Conservation (phyloP, 495 filamentous ascomycete species). For the Aspergillus incahuasiensis region DNA sequence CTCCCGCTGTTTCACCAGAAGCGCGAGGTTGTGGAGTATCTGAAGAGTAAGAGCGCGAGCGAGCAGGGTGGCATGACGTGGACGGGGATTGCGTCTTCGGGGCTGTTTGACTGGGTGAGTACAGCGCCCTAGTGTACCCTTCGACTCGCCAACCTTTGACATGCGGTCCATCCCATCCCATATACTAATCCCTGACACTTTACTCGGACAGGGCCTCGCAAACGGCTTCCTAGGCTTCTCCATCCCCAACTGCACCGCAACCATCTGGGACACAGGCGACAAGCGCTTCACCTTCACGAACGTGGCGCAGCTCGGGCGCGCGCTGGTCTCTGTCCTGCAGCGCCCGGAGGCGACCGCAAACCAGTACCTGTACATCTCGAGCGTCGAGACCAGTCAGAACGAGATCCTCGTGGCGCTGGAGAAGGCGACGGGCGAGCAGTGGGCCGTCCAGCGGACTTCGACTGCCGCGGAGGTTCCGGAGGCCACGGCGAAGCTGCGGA, state of each 20-base stretch:
- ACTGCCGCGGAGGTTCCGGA: conserved; percentile 23
- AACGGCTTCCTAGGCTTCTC: conserved; percentile 45
- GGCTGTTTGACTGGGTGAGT: conserved; percentile 53
- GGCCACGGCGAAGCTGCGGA: conserved; percentile 28
- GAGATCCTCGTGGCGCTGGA: conserved; percentile 44
- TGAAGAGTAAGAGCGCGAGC: conserved; percentile 41
- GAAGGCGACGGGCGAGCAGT: conserved; percentile 36
- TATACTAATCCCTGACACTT: background rate
- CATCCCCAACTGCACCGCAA: conserved; percentile 35
- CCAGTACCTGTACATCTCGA: conserved; percentile 43
- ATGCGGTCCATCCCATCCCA: too few relatives aligned
- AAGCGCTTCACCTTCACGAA: conserved; percentile 36
- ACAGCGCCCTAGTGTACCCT: too few relatives aligned
- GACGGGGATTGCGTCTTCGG: conserved; percentile 45
- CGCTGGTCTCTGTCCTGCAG: conserved; percentile 36
- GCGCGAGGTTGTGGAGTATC: conserved; percentile 39
- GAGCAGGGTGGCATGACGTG: conserved; percentile 39
- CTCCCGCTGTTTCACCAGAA: conserved; percentile 44
- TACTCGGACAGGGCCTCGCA: conserved; percentile 26
- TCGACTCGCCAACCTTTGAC: background rate
- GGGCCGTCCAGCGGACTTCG: conserved; percentile 31
- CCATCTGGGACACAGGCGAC: conserved; percentile 43
- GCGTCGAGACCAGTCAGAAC: conserved; percentile 40
- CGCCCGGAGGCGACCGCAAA: conserved; percentile 42
- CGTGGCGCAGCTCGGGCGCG: conserved; percentile 32